Percentiles rank a stretch among this genome's conserved stretches.
Evolutionary conservation across 176 grass and related monocot genomes (phyloP).

Genomic region (Themeda triandra): DNA sequence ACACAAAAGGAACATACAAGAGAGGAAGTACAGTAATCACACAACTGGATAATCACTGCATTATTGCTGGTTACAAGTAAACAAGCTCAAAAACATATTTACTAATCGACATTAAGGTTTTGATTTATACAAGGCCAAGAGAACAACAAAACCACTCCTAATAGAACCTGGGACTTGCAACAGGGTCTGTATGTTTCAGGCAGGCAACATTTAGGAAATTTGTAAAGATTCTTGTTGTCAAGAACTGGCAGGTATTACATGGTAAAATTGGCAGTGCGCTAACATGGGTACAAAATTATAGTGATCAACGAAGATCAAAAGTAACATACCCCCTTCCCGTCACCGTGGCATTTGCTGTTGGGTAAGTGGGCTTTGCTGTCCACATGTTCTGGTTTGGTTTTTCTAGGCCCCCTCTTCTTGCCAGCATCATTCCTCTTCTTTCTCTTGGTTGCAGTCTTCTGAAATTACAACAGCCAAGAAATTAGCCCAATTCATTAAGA

Average conservation of each 20-base stretch:
- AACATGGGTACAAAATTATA: neutral
- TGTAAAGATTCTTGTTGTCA: neutral
- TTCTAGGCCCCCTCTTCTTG: neutral
- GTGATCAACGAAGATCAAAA: neutral
- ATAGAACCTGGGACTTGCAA: neutral
- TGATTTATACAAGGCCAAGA: neutral
- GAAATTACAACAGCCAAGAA: neutral
- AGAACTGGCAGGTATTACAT: neutral
- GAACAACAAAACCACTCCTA: neutral
- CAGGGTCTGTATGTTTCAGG: neutral
- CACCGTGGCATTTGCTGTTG: neutral
- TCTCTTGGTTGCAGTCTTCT: neutral
- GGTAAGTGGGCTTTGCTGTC: neutral
- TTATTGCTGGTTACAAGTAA: neutral
- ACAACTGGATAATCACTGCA: neutral
- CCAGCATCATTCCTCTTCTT: neutral
- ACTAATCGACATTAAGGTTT: neutral
- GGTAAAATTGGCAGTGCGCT: neutral
- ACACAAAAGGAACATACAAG: neutral
- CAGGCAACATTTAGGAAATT: neutral
- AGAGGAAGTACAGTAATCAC: neutral
- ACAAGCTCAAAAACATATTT: neutral
- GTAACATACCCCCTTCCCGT: neutral
- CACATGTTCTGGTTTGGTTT: neutral
- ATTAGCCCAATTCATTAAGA: neutral